Evolutionary conservation across 176 grass and related monocot species (phyloP).

Genomic region (Poa annua): DNA sequence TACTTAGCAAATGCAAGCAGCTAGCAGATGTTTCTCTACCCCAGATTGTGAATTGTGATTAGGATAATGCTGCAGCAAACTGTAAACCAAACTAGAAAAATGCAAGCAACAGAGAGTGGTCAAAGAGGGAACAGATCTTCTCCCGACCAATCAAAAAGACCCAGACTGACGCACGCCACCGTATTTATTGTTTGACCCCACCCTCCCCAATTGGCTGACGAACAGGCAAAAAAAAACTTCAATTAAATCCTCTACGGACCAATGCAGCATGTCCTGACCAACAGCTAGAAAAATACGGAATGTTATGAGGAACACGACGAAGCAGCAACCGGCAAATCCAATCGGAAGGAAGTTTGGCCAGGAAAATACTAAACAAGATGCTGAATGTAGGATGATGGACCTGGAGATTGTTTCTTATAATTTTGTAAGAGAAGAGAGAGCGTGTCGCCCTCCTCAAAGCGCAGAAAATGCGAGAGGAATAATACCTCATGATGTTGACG

Average conservation of each 20-base stretch:
- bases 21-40: neutral
- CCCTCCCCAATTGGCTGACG: neutral
- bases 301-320: neutral
- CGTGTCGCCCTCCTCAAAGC: too few relatives aligned
- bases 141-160: conserved; percentile 7
- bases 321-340: conserved; percentile 35
- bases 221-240: conserved; percentile 23
- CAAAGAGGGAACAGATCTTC: conserved; percentile 16
- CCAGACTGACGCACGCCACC: neutral
- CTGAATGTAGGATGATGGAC: neutral
- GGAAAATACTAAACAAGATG: neutral
- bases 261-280: neutral
- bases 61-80: neutral
- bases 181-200: neutral
- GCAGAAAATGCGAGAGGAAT: neutral
- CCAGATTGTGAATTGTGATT: neutral
- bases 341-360: neutral
- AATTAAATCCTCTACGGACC: conserved; percentile 9
- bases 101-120: neutral
- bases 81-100: too few relatives aligned
- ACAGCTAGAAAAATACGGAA: neutral
- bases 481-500: conserved; percentile 96
- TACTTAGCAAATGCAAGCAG: neutral
- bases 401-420: neutral
- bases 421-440: too few relatives aligned